These are phyloP conservation scores for Calonectria montana DNA, from an alignment of 2,329 filamentous ascomycete species.

Conservation along the genomic window DNA sequence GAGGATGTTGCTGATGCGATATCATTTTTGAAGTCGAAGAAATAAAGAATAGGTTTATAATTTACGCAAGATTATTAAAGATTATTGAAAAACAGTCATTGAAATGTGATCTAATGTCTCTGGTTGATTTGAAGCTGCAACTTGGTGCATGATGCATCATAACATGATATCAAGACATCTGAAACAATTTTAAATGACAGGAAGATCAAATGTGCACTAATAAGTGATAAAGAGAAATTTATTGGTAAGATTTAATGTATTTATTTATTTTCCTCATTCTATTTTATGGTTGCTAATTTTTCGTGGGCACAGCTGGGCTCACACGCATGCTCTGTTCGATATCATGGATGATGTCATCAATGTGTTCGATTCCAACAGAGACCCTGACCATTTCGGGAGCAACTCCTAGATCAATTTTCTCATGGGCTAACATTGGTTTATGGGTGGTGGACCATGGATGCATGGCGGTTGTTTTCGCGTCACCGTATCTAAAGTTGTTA, in stretches of 20 bases:
- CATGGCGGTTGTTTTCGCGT: slow-evolving; percentile 92
- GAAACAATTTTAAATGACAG: too few species aligned
- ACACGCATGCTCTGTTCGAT: slow-evolving; percentile 73
- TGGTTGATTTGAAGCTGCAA: too few species aligned
- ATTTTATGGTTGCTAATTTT: background rate
- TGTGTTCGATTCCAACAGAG: slow-evolving; percentile 93
- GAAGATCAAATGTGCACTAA: too few species aligned
- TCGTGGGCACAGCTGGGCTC: slow-evolving; percentile 13
- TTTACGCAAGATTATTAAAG: background rate
- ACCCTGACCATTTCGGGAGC: slow-evolving; percentile 90
- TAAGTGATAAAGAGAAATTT: too few species aligned
- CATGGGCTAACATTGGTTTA: slow-evolving; percentile 86
- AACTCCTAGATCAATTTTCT: slow-evolving; percentile 83
- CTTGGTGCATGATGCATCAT: too few species aligned
- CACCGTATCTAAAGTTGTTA: slow-evolving; percentile 86
- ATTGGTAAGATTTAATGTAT: too few species aligned
- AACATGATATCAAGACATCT: too few species aligned
- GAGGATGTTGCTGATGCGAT: slow-evolving; percentile 1
- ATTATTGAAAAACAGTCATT: background rate
- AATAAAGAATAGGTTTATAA: background rate
- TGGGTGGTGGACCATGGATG: slow-evolving; percentile 96
- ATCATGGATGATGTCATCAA: slow-evolving; percentile 94
- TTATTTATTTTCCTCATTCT: too few species aligned
- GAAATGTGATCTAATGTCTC: background rate
- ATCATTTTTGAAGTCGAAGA: background rate